Percentiles rank a stretch among this genome's conserved stretches.
phyloP scores from a whole-genome alignment of 768 basidiomycete species.

The Lentinus brumalis region DNA sequence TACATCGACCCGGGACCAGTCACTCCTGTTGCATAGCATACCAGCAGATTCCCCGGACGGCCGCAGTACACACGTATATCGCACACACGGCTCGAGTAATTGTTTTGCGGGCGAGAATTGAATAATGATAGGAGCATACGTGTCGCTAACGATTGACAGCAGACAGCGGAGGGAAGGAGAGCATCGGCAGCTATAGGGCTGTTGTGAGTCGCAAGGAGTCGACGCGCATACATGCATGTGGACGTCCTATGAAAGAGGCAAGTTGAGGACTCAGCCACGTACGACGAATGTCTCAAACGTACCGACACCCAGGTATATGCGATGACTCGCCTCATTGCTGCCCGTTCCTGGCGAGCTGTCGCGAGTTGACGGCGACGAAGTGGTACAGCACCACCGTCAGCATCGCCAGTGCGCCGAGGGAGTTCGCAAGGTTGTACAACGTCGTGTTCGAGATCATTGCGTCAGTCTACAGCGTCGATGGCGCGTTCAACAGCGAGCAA shows the following conservation, averaged over 20 bases:
- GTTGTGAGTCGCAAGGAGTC: no score
- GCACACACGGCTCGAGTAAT: background rate
- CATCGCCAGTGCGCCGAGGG: slow-evolving; percentile 85
- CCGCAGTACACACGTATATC: background rate
- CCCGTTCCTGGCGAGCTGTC: slow-evolving; percentile 35
- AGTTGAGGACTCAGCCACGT: no score
- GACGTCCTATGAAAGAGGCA: no score
- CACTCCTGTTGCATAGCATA: no score
- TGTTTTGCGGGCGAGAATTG: background rate
- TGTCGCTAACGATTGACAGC: background rate
- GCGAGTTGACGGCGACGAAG: slow-evolving; percentile 83
- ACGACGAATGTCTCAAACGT: background rate
- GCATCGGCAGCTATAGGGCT: background rate
- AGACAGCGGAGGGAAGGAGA: background rate
- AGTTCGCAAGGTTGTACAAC: slow-evolving; percentile 80
- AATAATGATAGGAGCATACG: background rate
- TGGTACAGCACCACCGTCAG: slow-evolving; percentile 88
- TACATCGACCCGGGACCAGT: no score
- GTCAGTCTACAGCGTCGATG: background rate
- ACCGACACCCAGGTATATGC: background rate
- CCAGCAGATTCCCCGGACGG: no score
- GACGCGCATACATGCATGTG: no score
- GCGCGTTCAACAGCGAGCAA: background rate
- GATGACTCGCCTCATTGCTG: background rate
- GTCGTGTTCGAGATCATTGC: slow-evolving; percentile 82